A percentile compares a stretch with the other conserved stretches of the same genome.
Evolutionary conservation across 192 early-diverging fungal genomes (phyloP).

Genomic region (Coemansia sp.): DNA sequence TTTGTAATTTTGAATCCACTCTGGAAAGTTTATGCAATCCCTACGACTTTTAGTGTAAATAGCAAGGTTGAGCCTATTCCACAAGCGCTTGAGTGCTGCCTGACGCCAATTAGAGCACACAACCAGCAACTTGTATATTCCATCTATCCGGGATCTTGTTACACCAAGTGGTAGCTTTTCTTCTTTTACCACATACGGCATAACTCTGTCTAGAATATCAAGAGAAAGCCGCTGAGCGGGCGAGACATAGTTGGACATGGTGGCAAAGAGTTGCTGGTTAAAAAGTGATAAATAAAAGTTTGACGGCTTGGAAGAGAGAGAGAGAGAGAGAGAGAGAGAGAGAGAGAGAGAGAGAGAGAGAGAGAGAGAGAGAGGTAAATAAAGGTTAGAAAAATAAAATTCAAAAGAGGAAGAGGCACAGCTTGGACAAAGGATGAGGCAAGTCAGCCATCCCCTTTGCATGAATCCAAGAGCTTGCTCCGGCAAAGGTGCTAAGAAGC

Average conservation of each 20-base stretch:
- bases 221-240: not conserved
- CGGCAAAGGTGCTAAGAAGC: too few species aligned
- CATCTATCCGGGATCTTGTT: not conserved
- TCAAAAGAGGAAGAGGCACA: not conserved
- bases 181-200: not conserved
- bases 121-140: conserved; percentile 5
- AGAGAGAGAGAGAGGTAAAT: too few species aligned
- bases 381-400: not conserved
- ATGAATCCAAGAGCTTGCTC: too few species aligned
- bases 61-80: not conserved
- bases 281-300: not conserved
- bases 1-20: not conserved
- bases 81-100: not conserved
- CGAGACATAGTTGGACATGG: not conserved
- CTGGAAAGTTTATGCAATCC: not conserved
- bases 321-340: not conserved
- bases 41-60: not conserved
- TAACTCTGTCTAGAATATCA: not conserved
- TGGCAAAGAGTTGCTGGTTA: not conserved
- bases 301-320: not conserved
- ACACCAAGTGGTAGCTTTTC: not conserved
- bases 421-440: not conserved
- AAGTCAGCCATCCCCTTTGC: too few species aligned
- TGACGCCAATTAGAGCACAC: not conserved
- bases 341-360: too few species aligned